A percentile compares a stretch with the other conserved stretches of the same genome.
These are phyloP conservation scores for Neofusicoccum cordaticola DNA, from an alignment of 2,329 filamentous ascomycete species.

Conservation along the genomic window DNA sequence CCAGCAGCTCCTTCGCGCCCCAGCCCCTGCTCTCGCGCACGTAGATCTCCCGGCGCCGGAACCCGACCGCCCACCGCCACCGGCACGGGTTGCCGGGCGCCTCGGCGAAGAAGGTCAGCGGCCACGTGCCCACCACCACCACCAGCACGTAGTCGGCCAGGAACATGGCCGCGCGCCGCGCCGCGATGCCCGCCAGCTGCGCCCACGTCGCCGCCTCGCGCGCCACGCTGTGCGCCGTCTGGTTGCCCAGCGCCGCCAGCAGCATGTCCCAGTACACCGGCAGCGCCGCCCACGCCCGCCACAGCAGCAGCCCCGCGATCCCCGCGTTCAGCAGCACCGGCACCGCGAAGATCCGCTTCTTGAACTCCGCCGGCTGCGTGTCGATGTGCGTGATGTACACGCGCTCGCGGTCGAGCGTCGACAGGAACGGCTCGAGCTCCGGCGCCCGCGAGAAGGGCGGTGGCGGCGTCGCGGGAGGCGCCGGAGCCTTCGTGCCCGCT, in stretches of 20 bases:
- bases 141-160: constrained; percentile 66
- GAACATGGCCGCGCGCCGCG: constrained; percentile 63
- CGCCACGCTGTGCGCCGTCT: constrained; percentile 65
- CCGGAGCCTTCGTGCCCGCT: background rate
- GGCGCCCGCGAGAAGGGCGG: constrained; percentile 67
- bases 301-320: constrained; percentile 62
- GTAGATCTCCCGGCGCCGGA: constrained; percentile 75
- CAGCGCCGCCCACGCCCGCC: constrained; percentile 65
- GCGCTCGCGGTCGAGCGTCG: constrained; percentile 63
- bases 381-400: constrained; percentile 88
- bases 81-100: constrained; percentile 61
- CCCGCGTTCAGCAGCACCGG: constrained; percentile 72
- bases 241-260: constrained; percentile 61
- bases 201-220: constrained; percentile 52
- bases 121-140: constrained; percentile 46
- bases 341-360: constrained; percentile 78
- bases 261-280: constrained; percentile 72
- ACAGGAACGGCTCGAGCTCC: constrained; percentile 63
- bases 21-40: constrained; percentile 74
- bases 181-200: constrained; percentile 56
- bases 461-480: constrained; percentile 41
- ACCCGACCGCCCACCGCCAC: constrained; percentile 75
- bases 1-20: constrained; percentile 59
- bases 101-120: constrained; percentile 56
- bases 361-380: constrained; percentile 64